A percentile compares a stretch with the other conserved stretches of the same genome.
Evolutionary conservation across 176 grass and related monocot genomes (phyloP).

Genomic region (Luzula sylvatica): DNA sequence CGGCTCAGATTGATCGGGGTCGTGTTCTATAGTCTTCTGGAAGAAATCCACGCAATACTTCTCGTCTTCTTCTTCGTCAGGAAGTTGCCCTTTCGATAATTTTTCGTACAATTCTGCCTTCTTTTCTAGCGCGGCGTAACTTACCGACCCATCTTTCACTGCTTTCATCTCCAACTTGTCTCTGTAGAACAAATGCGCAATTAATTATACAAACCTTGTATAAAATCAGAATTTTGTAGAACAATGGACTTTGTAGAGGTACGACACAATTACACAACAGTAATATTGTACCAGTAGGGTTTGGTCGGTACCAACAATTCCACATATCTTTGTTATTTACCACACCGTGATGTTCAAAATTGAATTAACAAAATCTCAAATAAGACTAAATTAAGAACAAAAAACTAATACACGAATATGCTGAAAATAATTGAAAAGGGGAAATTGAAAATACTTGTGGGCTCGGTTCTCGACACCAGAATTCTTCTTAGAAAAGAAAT

Average conservation of each 20-base stretch:
- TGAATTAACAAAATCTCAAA: too few species aligned
- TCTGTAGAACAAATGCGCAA: constrained; percentile 19
- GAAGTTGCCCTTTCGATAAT: constrained; percentile 56
- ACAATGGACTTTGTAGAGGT: too few species aligned
- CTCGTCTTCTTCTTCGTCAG: constrained; percentile 89
- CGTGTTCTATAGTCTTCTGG: constrained; percentile 50
- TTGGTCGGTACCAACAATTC: too few species aligned
- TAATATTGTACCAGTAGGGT: too few species aligned
- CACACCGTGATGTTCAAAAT: too few species aligned
- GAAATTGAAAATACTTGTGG: constrained; percentile 33
- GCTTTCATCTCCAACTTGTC: constrained; percentile 96
- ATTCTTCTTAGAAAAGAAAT: constrained; percentile 65
- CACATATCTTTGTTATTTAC: too few species aligned
- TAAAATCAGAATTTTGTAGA: too few species aligned
- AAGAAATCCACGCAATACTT: constrained; percentile 99
- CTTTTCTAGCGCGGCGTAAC: constrained; percentile 81
- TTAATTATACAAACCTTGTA: too few species aligned
- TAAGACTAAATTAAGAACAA: background rate
- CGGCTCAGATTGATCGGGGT: constrained; percentile 25
- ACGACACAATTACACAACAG: too few species aligned
- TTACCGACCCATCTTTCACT: constrained; percentile 56
- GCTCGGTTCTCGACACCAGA: constrained; percentile 56
- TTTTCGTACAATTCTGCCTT: constrained; percentile 86
- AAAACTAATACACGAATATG: background rate
- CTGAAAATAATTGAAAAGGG: background rate